A percentile compares a stretch with the other conserved stretches of the same genome.
These are phyloP conservation scores for Cynara cardunculus DNA, from an alignment of 129 eudicot genomes.

Conservation along the genomic window DNA sequence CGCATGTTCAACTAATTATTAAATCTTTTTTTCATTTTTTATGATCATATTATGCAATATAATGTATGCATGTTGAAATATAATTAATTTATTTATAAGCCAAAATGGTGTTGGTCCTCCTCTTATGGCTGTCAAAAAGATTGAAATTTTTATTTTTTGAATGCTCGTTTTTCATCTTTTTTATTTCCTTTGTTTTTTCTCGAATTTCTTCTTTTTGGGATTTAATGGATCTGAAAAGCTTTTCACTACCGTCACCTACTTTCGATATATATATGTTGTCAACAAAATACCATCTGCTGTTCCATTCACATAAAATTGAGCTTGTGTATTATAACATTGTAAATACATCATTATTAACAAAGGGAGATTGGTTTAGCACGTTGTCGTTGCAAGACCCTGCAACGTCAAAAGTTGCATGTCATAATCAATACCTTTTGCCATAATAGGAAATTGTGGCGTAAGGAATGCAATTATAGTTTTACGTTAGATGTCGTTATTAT, in stretches of 20 bases:
- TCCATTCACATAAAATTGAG: not conserved
- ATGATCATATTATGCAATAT: no score
- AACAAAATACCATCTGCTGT: not conserved
- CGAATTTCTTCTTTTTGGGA: not conserved
- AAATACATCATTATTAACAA: not conserved
- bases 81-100: no score
- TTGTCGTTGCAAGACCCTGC: not conserved
- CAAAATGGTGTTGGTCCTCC: no score
- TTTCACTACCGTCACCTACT: not conserved
- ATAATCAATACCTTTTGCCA: constrained; percentile 5
- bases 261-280: not conserved
- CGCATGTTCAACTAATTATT: no score
- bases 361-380: not conserved
- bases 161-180: not conserved
- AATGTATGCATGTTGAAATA: no score
- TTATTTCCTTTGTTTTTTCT: not conserved
- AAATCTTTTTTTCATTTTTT: no score
- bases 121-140: no score
- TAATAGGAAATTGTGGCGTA: not conserved
- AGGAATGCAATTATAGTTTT: not conserved
- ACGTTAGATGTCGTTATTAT: not conserved
- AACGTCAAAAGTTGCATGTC: constrained; percentile 21
- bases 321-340: not conserved
- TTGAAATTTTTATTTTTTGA: no score
- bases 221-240: not conserved